Conservation (phyloP, 352 stramenopile species). For the Phytophthora crassamura region DNA sequence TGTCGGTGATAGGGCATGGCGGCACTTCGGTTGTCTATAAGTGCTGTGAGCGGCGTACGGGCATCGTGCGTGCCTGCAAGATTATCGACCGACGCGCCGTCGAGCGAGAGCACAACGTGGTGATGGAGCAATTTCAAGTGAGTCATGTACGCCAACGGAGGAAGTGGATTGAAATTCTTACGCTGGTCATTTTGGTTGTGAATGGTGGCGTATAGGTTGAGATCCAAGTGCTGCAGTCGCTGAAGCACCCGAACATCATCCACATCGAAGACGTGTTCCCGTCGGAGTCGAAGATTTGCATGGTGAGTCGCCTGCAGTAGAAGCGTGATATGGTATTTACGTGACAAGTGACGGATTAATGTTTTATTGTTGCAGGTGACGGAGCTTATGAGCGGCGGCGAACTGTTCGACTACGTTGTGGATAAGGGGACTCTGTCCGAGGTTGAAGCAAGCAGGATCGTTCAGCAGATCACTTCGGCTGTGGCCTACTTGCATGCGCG, state of each 20-base stretch:
- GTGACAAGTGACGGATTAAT: conserved; percentile 5
- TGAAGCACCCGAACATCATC: conserved; percentile 92
- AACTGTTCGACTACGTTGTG: conserved; percentile 93
- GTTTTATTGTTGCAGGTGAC: conserved; percentile 63
- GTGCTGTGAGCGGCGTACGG: conserved; percentile 69
- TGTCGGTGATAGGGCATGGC: conserved; percentile 60
- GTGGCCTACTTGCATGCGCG: conserved; percentile 90
- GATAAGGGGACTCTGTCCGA: conserved; percentile 91
- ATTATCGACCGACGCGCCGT: conserved; percentile 87
- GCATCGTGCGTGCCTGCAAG: conserved; percentile 78
- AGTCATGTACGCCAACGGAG: conserved; percentile 14
- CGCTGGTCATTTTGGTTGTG: neutral
- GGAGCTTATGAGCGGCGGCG: conserved; percentile 87
- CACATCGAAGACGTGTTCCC: conserved; percentile 89
- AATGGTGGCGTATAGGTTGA: conserved; percentile 56
- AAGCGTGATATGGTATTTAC: neutral
- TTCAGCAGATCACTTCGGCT: conserved; percentile 91
- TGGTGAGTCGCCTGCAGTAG: conserved; percentile 46
- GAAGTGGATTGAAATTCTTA: conserved; percentile 1
- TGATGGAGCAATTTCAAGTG: conserved; percentile 90
- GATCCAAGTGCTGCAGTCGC: conserved; percentile 90
- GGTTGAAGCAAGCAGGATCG: conserved; percentile 84
- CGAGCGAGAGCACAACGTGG: conserved; percentile 73
- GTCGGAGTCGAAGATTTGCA: conserved; percentile 86
- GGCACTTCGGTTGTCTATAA: conserved; percentile 89